These are phyloP conservation scores for Boletales sp. DNA, from an alignment of 768 basidiomycete species.

Conservation along the genomic window DNA sequence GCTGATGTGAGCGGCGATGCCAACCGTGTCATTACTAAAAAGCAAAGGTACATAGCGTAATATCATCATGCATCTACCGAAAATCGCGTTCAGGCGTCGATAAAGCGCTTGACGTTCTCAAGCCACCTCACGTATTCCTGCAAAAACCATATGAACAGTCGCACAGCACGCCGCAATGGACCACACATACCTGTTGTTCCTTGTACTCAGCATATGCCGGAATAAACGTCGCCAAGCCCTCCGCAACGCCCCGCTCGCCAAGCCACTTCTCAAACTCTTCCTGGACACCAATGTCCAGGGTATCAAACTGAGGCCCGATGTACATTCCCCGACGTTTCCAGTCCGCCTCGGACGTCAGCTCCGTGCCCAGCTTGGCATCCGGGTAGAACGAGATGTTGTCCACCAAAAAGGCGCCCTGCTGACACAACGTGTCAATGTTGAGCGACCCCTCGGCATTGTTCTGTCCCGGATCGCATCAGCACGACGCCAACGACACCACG, in stretches of 20 bases:
- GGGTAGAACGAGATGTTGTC: constrained; percentile 88
- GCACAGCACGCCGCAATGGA: neutral
- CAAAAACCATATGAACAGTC: constrained; percentile 5
- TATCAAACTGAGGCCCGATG: constrained; percentile 92
- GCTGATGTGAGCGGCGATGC: constrained; percentile 22
- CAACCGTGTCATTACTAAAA: constrained; percentile 3
- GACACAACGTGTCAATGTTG: constrained; percentile 72
- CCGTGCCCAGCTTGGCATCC: constrained; percentile 67
- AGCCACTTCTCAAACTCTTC: constrained; percentile 90
- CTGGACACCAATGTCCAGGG: constrained; percentile 83
- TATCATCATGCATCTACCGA: too few relatives aligned
- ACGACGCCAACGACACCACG: constrained; percentile 29
- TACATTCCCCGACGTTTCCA: constrained; percentile 91
- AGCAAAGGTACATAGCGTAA: too few relatives aligned
- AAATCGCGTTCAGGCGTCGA: constrained; percentile 49
- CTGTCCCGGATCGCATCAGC: constrained; percentile 30
- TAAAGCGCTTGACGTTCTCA: constrained; percentile 72
- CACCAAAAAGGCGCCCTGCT: constrained; percentile 78
- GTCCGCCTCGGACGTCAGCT: constrained; percentile 83
- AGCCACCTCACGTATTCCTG: constrained; percentile 95
- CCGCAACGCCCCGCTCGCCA: constrained; percentile 86
- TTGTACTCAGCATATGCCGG: constrained; percentile 86
- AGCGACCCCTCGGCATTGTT: constrained; percentile 57
- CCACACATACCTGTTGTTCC: constrained; percentile 75
- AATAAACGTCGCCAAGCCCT: constrained; percentile 78